A percentile compares a stretch with the other conserved stretches of the same genome.
Conservation (phyloP, 768 basidiomycete genomes). For the Dacryopinax primogenitus region DNA sequence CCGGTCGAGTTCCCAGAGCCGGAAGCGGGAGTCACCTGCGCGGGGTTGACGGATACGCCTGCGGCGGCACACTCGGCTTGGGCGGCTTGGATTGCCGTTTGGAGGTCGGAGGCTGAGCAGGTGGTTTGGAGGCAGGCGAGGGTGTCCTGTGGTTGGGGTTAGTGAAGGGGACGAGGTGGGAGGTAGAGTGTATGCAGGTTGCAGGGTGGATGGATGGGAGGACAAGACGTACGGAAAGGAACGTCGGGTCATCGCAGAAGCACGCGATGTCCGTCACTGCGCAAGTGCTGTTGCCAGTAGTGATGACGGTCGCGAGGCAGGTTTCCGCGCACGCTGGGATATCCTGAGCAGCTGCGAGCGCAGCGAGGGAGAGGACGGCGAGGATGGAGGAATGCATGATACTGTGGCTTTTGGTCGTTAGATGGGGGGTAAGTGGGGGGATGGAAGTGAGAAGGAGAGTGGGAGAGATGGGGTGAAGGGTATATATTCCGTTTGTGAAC, state of each 20-base stretch:
- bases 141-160: not conserved
- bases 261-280: not conserved
- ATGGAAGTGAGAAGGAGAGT: not conserved
- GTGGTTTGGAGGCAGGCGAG: not conserved
- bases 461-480: not conserved
- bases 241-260: not conserved
- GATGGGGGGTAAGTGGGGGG: not conserved
- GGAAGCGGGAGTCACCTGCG: not conserved
- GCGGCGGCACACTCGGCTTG: not conserved
- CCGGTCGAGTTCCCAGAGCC: not conserved
- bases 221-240: not conserved
- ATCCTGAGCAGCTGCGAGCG: not conserved
- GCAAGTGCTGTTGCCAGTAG: not conserved
- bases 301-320: not conserved
- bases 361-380: not conserved
- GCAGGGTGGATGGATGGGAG: not conserved
- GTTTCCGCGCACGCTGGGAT: not conserved
- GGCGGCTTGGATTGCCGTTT: not conserved
- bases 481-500: not conserved
- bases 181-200: not conserved
- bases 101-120: not conserved
- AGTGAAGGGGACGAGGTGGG: not conserved
- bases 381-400: constrained; percentile 4
- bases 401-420: not conserved
- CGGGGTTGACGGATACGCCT: not conserved